Conservation (phyloP, 2,329 filamentous ascomycete species). For the Waltergamsia citrina region DNA sequence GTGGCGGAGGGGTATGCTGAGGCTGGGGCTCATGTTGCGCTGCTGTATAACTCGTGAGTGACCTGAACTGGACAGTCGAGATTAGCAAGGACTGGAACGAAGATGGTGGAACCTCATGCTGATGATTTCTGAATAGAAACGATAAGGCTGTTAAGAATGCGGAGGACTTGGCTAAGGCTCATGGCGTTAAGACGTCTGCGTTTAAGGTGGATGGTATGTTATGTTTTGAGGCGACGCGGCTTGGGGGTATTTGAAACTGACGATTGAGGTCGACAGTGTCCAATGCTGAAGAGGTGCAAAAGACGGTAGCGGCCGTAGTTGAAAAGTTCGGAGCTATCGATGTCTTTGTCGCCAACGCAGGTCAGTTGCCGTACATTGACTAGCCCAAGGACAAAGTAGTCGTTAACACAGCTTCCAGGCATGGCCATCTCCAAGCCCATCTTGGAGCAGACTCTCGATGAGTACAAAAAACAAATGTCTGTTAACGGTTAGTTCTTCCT, state of each 20-base stretch:
- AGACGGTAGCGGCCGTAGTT: conserved; percentile 21
- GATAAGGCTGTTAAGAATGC: conserved; percentile 24
- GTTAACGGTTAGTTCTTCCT: conserved; percentile 39
- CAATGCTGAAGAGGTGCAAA: conserved; percentile 22
- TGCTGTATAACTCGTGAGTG: conserved; percentile 20
- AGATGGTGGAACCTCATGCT: no score
- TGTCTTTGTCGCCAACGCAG: conserved; percentile 32
- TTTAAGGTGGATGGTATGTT: conserved; percentile 31
- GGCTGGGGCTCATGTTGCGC: conserved; percentile 27
- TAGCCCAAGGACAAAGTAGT: neutral
- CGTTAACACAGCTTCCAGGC: conserved; percentile 11
- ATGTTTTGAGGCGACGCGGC: neutral
- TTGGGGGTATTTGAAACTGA: neutral
- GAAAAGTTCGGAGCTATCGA: conserved; percentile 31
- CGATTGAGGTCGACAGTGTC: conserved; percentile 28
- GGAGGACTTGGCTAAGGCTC: conserved; percentile 17
- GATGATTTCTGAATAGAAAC: no score
- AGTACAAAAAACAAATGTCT: conserved; percentile 39
- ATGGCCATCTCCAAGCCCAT: conserved; percentile 46
- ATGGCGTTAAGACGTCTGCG: conserved; percentile 25
- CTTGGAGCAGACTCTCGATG: conserved; percentile 39
- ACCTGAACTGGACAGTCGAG: no score
- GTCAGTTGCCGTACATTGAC: conserved; percentile 12
- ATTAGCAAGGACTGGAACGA: no score
- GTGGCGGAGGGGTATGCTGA: conserved; percentile 36